Evolutionary conservation across 108 stramenopile species (phyloP).

Genomic region (Conticribra weissflogii): DNA sequence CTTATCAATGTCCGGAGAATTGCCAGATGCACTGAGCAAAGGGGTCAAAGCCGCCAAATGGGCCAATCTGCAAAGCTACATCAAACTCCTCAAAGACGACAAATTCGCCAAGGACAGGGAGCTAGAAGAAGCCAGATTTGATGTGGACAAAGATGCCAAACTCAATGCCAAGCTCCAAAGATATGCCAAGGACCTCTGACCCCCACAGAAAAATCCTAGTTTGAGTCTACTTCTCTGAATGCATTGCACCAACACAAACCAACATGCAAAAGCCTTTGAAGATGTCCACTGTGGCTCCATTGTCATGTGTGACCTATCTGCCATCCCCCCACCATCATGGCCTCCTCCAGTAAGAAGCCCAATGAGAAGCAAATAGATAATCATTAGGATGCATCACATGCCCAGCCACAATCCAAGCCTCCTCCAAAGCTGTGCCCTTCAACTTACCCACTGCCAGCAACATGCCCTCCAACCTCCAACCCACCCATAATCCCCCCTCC

Average conservation of each 20-base stretch:
- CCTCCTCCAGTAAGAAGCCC: too few species aligned
- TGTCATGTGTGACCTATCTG: background rate
- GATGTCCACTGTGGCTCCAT: too few species aligned
- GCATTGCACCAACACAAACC: slow-evolving; percentile 34
- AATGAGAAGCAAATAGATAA: slow-evolving; percentile 18
- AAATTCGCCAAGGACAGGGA: slow-evolving; percentile 21
- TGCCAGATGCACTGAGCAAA: slow-evolving; percentile 6
- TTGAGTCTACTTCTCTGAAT: slow-evolving; percentile 41
- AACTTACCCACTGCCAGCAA: background rate
- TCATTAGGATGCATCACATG: slow-evolving; percentile 32
- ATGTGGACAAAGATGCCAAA: slow-evolving; percentile 3
- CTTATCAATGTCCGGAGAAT: background rate
- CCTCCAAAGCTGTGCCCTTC: background rate
- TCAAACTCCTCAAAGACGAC: slow-evolving; percentile 34
- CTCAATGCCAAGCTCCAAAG: background rate
- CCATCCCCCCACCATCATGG: slow-evolving; percentile 23
- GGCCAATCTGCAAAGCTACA: slow-evolving; percentile 27
- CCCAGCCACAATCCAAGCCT: slow-evolving; percentile 15
- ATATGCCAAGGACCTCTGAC: slow-evolving; percentile 27
- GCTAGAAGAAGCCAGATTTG: slow-evolving; percentile 23
- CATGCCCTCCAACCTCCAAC: background rate
- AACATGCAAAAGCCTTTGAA: too few species aligned
- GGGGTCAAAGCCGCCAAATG: slow-evolving; percentile 20
- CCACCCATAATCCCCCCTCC: background rate
- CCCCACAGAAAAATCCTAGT: slow-evolving; percentile 24